These are phyloP conservation scores for Cydonia oblonga DNA, from an alignment of 331 rosid species.

Conservation along the genomic window DNA sequence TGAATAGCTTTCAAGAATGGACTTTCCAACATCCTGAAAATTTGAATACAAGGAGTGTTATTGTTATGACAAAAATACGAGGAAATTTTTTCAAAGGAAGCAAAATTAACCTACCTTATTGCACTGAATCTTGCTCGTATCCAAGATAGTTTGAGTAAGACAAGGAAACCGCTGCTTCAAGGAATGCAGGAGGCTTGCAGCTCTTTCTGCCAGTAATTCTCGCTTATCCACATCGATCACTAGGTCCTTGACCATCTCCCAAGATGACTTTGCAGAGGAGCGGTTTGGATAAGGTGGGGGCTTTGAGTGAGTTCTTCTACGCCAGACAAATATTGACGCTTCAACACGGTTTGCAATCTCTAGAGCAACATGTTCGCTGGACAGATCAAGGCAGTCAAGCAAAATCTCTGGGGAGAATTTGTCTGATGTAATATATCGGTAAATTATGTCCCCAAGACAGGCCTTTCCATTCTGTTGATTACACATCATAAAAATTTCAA, in stretches of 20 bases:
- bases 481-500: not conserved
- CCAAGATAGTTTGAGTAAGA: conserved; percentile 42
- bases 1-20: conserved; percentile 55
- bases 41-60: not conserved
- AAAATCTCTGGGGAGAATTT: conserved; percentile 41
- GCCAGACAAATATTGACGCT: conserved; percentile 46
- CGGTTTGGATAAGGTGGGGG: conserved; percentile 27
- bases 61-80: not conserved
- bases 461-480: conserved; percentile 47
- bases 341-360: conserved; percentile 52
- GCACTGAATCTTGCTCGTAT: conserved; percentile 48
- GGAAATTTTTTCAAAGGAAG: not conserved
- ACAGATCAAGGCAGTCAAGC: conserved; percentile 48
- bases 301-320: conserved; percentile 35
- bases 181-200: conserved; percentile 38
- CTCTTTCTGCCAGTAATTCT: conserved; percentile 43
- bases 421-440: conserved; percentile 47
- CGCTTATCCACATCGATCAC: conserved; percentile 46
- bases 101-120: conserved; percentile 37
- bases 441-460: conserved; percentile 44
- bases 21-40: conserved; percentile 49
- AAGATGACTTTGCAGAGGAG: conserved; percentile 42
- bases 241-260: conserved; percentile 52
- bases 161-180: conserved; percentile 49
- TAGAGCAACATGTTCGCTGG: conserved; percentile 48